These are phyloP conservation scores for Acanthamoeba triangularis DNA, from an alignment of 208 protist species.

Conservation along the genomic window DNA sequence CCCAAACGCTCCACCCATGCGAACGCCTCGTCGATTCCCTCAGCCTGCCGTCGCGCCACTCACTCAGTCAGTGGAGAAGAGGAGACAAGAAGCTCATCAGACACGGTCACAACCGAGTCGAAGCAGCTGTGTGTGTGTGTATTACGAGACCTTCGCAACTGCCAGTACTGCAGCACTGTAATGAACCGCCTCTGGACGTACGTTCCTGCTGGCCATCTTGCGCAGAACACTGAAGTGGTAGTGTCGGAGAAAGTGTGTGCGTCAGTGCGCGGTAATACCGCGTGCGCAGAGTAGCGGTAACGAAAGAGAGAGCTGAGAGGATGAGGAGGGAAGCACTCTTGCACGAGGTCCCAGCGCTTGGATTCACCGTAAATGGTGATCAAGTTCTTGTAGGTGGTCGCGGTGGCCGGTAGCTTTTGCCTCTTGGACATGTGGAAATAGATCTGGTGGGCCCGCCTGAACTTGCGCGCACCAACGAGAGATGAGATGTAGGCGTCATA, in stretches of 20 bases:
- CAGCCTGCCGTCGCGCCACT: not conserved
- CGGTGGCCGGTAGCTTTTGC: not conserved
- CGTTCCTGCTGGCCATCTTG: not conserved
- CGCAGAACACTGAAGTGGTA: not conserved
- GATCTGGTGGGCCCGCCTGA: constrained; percentile 8
- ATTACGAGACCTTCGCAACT: not conserved
- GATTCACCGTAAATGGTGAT: constrained; percentile 51
- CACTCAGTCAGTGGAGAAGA: not conserved
- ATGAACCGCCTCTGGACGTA: not conserved
- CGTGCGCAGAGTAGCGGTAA: not conserved
- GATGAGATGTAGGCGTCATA: constrained; percentile 1
- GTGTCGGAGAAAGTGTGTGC: too few relatives aligned
- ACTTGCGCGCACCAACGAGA: not conserved
- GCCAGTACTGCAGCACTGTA: constrained; percentile 13
- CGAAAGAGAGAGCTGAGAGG: not conserved
- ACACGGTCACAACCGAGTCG: not conserved
- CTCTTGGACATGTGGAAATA: constrained; percentile 57
- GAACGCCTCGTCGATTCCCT: constrained; percentile 28
- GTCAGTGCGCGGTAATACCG: too few relatives aligned
- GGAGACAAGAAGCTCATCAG: not conserved
- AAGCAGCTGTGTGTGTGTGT: not conserved
- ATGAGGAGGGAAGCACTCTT: not conserved
- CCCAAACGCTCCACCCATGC: not conserved
- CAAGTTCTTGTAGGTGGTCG: not conserved
- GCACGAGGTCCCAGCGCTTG: constrained; percentile 56